Conservation (phyloP, 306 rosid species). For the Delonix regia region DNA sequence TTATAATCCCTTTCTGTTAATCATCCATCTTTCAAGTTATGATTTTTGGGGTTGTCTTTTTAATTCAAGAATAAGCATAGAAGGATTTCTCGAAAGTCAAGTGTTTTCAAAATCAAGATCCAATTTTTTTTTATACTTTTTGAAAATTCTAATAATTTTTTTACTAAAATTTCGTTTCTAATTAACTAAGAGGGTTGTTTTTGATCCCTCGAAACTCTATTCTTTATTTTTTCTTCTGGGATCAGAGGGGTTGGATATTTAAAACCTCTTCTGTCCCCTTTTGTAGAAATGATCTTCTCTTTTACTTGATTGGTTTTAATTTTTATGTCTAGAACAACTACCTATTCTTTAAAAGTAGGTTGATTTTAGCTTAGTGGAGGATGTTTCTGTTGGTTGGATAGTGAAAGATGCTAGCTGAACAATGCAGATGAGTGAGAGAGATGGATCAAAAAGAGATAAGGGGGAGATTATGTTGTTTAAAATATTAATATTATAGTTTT, state of each 20-base stretch:
- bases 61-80: slow-evolving; percentile 65
- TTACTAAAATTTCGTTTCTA: not conserved
- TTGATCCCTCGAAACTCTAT: slow-evolving; percentile 60
- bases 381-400: too few relatives aligned
- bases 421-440: too few relatives aligned
- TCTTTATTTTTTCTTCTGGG: slow-evolving; percentile 21
- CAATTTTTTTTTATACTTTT: slow-evolving; percentile 56
- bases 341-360: slow-evolving; percentile 75
- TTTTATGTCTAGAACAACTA: not conserved
- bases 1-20: slow-evolving; percentile 99
- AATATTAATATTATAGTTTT: too few relatives aligned
- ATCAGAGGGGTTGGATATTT: slow-evolving; percentile 78
- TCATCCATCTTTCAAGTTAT: slow-evolving; percentile 88
- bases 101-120: slow-evolving; percentile 99
- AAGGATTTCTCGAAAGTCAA: slow-evolving; percentile 77
- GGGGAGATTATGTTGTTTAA: too few relatives aligned
- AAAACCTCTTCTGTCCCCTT: slow-evolving; percentile 58
- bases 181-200: slow-evolving; percentile 73
- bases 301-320: not conserved
- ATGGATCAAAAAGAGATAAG: too few relatives aligned
- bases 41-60: slow-evolving; percentile 92
- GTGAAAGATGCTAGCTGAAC: too few relatives aligned
- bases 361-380: not conserved
- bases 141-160: not conserved
- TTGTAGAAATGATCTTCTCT: slow-evolving; percentile 22